phyloP scores from a whole-genome alignment of 2,329 filamentous ascomycete species.

The Sclerotinia spermophila region DNA sequence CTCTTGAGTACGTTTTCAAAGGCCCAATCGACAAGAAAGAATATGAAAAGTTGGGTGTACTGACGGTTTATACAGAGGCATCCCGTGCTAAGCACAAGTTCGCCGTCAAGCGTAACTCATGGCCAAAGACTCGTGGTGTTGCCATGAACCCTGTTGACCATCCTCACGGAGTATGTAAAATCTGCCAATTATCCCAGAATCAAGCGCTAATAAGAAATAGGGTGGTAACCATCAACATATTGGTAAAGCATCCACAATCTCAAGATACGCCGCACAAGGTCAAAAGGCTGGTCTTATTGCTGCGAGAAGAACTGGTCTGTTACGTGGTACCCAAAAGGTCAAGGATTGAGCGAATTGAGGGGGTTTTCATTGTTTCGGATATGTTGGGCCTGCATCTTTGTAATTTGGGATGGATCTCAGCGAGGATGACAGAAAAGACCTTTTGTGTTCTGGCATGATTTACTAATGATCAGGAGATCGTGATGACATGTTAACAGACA shows the following conservation, averaged over 20 bases:
- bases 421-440: slow-evolving; percentile 35
- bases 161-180: slow-evolving; percentile 69
- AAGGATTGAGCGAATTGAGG: slow-evolving; percentile 69
- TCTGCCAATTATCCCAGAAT: not conserved
- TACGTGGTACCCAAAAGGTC: slow-evolving; percentile 99
- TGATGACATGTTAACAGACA: slow-evolving; percentile 17
- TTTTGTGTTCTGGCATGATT: slow-evolving; percentile 17
- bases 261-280: slow-evolving; percentile 93
- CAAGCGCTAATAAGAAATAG: slow-evolving; percentile 43
- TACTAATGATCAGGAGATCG: slow-evolving; percentile 20
- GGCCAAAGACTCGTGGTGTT: slow-evolving; percentile 99
- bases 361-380: slow-evolving; percentile 36
- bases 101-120: slow-evolving; percentile 99
- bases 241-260: slow-evolving; percentile 99
- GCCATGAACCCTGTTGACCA: slow-evolving; percentile 99
- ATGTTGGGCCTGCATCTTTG: slow-evolving; percentile 38
- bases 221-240: slow-evolving; percentile 97
- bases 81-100: slow-evolving; percentile 99
- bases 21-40: not conserved
- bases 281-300: slow-evolving; percentile 99
- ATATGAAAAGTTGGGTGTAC: slow-evolving; percentile 29
- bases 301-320: slow-evolving; percentile 98
- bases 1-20: slow-evolving; percentile 69
- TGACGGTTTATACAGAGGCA: slow-evolving; percentile 67
- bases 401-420: slow-evolving; percentile 37